Evolutionary conservation across 495 filamentous ascomycete species (phyloP), one percentile per base, ranked within the genome.

Genomic region (Tuber magnatum): DNA sequence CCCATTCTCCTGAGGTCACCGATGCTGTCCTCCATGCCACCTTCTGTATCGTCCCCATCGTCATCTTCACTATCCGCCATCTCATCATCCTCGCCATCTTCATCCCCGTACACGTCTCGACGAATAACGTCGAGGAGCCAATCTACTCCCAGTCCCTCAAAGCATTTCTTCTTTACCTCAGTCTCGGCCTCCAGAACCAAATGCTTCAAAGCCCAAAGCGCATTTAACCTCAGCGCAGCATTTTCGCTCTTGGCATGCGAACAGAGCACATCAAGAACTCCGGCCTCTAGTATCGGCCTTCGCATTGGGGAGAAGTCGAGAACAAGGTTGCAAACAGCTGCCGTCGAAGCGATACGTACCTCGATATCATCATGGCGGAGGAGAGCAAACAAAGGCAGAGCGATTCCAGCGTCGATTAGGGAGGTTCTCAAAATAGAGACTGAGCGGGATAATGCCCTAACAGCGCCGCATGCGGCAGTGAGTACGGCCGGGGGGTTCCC

Each of bases 201-300:
- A 83, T 97, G 92, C 80, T 97, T 98, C 69, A 99, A 86, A 32
- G 93, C 93, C 95, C 95, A 98, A 16, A 99, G 83, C 14, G 93
- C 92, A 76, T 93, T 92, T 20, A 95, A 86, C 69, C 92, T 88
- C 61, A 98, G 83, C 39, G 88, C 89, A 9, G 89, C 86, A 80
- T 93, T 90, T 73, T 87, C 84, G 5, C 92, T 93, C 82, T 91
- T 92, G 0, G 94, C 93, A 81, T 97, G 92, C 80, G 92, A 89
- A 78, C 93, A 97, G 7, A 98, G 84, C 7, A 91, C 87, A 71
- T 90, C 90, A 65, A 97, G 84, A 16, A 93, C 88, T n/a, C 93
- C 93, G 18, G 87, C 89, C 38, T 92, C 88, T 22, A 94, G 85
- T 43, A 97, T 90, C 24, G 87, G 85, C 90, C 97, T 46, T 85